Percentiles rank a stretch among this genome's conserved stretches.
These are phyloP conservation scores for Clausena lansium DNA, from an alignment of 345 rosid genomes.

Conservation along the genomic window DNA sequence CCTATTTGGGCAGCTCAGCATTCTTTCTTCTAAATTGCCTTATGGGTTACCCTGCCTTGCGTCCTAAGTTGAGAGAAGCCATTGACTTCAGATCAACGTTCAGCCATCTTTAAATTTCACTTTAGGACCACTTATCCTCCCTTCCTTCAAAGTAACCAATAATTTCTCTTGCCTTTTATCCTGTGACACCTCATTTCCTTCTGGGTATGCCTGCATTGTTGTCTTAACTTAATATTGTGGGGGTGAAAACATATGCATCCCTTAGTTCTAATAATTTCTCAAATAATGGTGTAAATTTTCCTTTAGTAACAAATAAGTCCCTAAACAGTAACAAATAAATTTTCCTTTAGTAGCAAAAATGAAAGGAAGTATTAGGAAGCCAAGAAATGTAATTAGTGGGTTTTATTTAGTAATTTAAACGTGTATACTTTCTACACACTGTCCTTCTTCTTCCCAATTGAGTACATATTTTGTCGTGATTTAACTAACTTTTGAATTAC, in stretches of 20 bases:
- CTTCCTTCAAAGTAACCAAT: not conserved
- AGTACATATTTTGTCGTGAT: not conserved
- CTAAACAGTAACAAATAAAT: too few species aligned
- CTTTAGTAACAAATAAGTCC: too few species aligned
- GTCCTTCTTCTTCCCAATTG: not conserved
- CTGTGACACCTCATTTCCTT: not conserved
- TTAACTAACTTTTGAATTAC: not conserved
- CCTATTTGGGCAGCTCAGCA: not conserved
- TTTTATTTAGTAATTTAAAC: too few species aligned
- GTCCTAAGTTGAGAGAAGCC: too few species aligned
- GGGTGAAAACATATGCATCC: too few species aligned
- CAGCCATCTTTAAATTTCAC: not conserved
- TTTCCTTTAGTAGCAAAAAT: too few species aligned
- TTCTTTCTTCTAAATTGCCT: not conserved
- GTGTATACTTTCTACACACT: not conserved
- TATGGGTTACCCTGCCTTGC: not conserved
- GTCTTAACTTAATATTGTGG: too few species aligned
- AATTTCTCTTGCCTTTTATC: not conserved
- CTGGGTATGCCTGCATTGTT: too few species aligned
- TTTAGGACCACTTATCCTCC: not conserved
- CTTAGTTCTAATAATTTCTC: too few species aligned
- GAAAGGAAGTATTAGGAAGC: too few species aligned
- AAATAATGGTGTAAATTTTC: too few species aligned
- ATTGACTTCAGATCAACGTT: not conserved
- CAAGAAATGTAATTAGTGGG: too few species aligned